Percentiles rank a stretch among this genome's conserved stretches.
These are phyloP conservation scores for Calcarisporium arbuscula DNA, from an alignment of 2,329 filamentous ascomycete genomes.

Conservation along the genomic window DNA sequence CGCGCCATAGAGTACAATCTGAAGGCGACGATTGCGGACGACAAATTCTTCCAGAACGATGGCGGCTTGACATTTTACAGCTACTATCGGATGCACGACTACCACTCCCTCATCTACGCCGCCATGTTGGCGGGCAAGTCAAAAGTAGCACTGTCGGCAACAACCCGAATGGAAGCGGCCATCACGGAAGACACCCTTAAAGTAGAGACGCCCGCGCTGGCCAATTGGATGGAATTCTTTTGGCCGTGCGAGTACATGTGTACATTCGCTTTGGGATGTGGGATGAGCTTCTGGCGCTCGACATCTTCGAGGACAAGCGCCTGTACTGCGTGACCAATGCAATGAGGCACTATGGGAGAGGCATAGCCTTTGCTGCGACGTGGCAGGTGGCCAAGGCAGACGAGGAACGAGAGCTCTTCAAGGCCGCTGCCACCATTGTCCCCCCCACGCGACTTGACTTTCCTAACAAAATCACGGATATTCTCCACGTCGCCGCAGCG, in stretches of 20 bases:
- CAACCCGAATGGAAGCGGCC: slow-evolving; percentile 48
- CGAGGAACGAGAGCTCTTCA: slow-evolving; percentile 40
- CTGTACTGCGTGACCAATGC: slow-evolving; percentile 62
- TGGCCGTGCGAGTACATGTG: slow-evolving; percentile 58
- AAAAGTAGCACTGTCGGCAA: slow-evolving; percentile 52
- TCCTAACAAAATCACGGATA: slow-evolving; percentile 28
- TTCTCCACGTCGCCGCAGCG: slow-evolving; percentile 49
- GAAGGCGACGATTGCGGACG: slow-evolving; percentile 58
- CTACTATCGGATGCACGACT: slow-evolving; percentile 65
- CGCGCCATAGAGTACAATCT: too few species aligned
- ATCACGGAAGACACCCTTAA: slow-evolving; percentile 55
- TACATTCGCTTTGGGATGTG: slow-evolving; percentile 65
- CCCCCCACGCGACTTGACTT: slow-evolving; percentile 43
- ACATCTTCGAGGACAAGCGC: slow-evolving; percentile 44
- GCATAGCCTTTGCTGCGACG: slow-evolving; percentile 54
- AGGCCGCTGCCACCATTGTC: slow-evolving; percentile 39
- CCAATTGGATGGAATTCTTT: slow-evolving; percentile 65
- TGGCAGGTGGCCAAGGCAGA: slow-evolving; percentile 45
- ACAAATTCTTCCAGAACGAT: slow-evolving; percentile 50
- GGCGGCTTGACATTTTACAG: slow-evolving; percentile 65
- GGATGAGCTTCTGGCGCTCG: slow-evolving; percentile 51
- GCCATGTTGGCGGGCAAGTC: slow-evolving; percentile 69
- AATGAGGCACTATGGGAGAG: slow-evolving; percentile 59
- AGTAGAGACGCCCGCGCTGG: slow-evolving; percentile 66
- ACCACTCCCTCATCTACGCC: slow-evolving; percentile 67